These are phyloP conservation scores for Penicillium verhagenii DNA, from an alignment of 495 filamentous ascomycete genomes.

Conservation along the genomic window DNA sequence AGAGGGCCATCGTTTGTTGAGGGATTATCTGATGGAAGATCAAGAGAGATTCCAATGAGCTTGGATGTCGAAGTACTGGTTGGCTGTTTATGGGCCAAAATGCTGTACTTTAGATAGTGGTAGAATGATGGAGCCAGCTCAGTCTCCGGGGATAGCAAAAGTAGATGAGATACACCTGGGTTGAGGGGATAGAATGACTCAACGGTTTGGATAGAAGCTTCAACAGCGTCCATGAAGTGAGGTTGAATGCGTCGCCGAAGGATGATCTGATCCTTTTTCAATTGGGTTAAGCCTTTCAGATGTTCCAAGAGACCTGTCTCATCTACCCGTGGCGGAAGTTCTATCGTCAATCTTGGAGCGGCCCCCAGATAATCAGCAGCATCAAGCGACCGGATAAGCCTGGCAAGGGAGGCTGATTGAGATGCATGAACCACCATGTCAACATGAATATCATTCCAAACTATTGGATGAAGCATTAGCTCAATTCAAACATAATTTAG, in stretches of 20 bases:
- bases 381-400: slow-evolving; percentile 69
- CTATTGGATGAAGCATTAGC: slow-evolving; percentile 36
- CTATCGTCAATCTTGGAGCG: slow-evolving; percentile 71
- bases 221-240: slow-evolving; percentile 55
- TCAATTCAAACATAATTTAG: neutral
- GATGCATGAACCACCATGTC: slow-evolving; percentile 77
- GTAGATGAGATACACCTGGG: slow-evolving; percentile 61
- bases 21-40: slow-evolving; percentile 59
- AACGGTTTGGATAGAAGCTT: slow-evolving; percentile 64
- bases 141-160: slow-evolving; percentile 73
- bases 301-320: slow-evolving; percentile 54
- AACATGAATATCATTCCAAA: slow-evolving; percentile 70
- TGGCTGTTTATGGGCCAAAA: slow-evolving; percentile 75
- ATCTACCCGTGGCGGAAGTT: slow-evolving; percentile 69
- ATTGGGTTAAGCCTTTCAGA: slow-evolving; percentile 63
- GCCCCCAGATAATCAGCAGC: slow-evolving; percentile 70
- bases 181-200: slow-evolving; percentile 79
- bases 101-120: slow-evolving; percentile 74
- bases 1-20: slow-evolving; percentile 57
- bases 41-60: slow-evolving; percentile 73
- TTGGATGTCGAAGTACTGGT: slow-evolving; percentile 40
- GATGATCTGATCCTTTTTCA: slow-evolving; percentile 47
- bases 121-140: slow-evolving; percentile 74
- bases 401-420: slow-evolving; percentile 64
- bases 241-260: slow-evolving; percentile 69